Conservation (phyloP, 1,284 basidiomycete genomes). For the Phellinidium pouzarii region DNA sequence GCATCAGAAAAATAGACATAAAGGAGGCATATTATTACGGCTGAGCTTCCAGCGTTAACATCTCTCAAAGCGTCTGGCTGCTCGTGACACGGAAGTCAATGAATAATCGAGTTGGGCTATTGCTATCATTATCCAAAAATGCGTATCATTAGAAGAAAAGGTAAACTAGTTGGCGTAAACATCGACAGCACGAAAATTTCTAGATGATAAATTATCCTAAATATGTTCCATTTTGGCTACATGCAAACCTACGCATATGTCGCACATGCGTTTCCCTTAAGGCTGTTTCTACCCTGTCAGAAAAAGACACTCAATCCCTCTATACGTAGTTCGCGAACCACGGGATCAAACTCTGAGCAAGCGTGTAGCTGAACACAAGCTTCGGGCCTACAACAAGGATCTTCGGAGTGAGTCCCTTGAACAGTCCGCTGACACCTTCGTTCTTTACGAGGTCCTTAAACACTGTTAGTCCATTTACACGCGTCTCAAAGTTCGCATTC, state of each 20-base stretch:
- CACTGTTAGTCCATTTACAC: slow-evolving; percentile 83
- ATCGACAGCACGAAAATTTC: neutral
- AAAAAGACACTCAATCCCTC: neutral
- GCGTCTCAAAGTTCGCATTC: slow-evolving; percentile 94
- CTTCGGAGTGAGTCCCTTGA: slow-evolving; percentile 96
- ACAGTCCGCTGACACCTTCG: slow-evolving; percentile 85
- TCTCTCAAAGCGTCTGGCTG: too few relatives aligned
- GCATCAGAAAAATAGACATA: too few relatives aligned
- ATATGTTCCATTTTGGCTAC: neutral
- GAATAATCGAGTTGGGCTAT: neutral
- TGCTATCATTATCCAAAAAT: neutral
- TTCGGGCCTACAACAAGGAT: slow-evolving; percentile 97
- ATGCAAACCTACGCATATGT: neutral
- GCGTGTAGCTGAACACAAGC: slow-evolving; percentile 96
- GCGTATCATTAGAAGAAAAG: neutral
- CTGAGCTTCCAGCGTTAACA: too few relatives aligned
- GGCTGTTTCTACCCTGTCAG: neutral
- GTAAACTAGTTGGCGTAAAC: neutral
- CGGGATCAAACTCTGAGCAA: slow-evolving; percentile 95
- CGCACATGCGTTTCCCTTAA: neutral
- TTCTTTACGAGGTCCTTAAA: slow-evolving; percentile 84
- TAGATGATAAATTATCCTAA: neutral
- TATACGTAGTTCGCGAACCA: slow-evolving; percentile 85
- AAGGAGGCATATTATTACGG: too few relatives aligned
- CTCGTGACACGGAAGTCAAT: neutral